Evolutionary conservation across 75 land plant species (phyloP).

Genomic region (Larix kaempferi): DNA sequence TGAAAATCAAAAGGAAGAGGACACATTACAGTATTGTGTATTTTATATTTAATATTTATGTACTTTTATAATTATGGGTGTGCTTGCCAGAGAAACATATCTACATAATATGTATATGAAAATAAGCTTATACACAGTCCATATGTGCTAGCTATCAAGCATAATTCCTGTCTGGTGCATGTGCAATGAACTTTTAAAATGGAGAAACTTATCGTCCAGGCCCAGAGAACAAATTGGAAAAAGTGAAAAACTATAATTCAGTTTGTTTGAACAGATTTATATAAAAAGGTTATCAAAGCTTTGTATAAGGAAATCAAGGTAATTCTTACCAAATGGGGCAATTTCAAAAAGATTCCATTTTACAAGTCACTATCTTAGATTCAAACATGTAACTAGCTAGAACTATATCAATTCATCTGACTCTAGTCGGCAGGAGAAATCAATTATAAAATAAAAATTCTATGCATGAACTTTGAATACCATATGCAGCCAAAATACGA

Average conservation of each 20-base stretch:
- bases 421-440: neutral
- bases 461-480: too few relatives aligned
- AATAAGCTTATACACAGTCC: neutral
- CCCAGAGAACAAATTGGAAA: neutral
- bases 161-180: neutral
- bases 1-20: constrained; percentile 10
- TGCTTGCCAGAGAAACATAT: neutral
- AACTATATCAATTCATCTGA: neutral
- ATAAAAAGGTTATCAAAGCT: neutral
- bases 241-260: neutral
- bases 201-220: neutral
- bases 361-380: neutral
- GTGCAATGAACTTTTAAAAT: neutral
- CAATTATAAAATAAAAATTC: neutral
- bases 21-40: neutral
- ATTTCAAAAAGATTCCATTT: neutral
- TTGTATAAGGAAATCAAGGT: neutral
- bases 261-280: neutral
- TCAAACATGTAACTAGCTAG: neutral
- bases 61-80: neutral
- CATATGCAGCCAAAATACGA: too few relatives aligned
- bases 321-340: neutral
- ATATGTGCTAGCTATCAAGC: neutral
- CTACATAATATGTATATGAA: neutral
- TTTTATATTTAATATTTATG: neutral